These are phyloP conservation scores for Persicaria maculosa DNA, from an alignment of 148 eudicot genomes.

Conservation along the genomic window DNA sequence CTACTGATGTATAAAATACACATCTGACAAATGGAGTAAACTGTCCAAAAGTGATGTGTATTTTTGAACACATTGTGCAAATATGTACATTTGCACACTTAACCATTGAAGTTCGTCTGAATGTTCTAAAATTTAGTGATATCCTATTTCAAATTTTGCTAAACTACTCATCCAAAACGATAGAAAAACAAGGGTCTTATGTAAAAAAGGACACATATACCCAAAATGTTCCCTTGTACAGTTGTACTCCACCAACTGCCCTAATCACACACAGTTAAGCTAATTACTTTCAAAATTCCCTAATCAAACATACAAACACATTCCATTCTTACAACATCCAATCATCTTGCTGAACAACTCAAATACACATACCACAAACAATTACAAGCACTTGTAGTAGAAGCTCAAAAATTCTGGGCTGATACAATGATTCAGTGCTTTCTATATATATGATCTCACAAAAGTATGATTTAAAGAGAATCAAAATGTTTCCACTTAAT, in stretches of 20 bases:
- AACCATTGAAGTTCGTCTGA: no score
- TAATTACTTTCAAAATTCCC: background rate
- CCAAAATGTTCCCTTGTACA: no score
- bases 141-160: background rate
- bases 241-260: no score
- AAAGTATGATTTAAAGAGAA: background rate
- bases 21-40: no score
- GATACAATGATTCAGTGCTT: background rate
- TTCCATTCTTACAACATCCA: background rate
- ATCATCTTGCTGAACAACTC: conserved; percentile 6
- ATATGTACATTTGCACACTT: no score
- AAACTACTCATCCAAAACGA: background rate
- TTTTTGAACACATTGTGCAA: no score
- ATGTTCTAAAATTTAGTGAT: background rate
- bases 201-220: no score
- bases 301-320: background rate
- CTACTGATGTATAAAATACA: no score
- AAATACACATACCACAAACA: conserved; percentile 1
- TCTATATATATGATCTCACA: background rate
- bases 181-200: background rate
- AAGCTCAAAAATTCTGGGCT: background rate
- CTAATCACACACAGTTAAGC: no score
- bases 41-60: no score
- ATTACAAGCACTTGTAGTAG: background rate
- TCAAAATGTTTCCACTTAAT: background rate